Conservation (phyloP, 2,329 filamentous ascomycete species). For the Akanthomyces dipterigenus region DNA sequence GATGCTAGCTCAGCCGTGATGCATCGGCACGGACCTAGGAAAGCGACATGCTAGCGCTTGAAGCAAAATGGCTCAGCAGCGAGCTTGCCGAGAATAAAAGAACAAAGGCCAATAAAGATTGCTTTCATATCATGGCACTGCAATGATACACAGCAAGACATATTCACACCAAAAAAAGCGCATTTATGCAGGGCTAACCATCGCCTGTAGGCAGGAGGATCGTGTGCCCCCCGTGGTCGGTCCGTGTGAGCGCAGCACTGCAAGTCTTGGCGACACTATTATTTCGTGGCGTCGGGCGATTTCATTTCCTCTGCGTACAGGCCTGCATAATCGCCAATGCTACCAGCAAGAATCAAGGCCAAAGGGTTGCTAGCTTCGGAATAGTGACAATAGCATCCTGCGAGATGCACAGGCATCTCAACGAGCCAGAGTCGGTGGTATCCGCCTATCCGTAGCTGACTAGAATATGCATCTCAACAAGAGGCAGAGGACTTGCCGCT, state of each 20-base stretch:
- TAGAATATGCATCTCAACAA: neutral
- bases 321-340: neutral
- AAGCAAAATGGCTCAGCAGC: neutral
- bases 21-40: neutral
- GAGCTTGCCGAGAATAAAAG: neutral
- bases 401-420: neutral
- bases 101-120: too few relatives aligned
- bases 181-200: neutral
- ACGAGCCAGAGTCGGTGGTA: neutral
- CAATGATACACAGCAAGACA: neutral
- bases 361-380: neutral
- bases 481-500: neutral
- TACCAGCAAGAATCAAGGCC: neutral
- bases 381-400: neutral
- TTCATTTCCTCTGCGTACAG: neutral
- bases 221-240: neutral
- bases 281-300: slow-evolving; percentile 1
- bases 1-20: neutral
- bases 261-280: neutral
- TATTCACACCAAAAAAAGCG: neutral
- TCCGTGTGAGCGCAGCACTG: neutral
- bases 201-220: neutral
- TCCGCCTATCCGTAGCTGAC: neutral
- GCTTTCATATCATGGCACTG: too few relatives aligned
- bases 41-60: neutral